Percentiles rank a stretch among this genome's conserved stretches.
Evolutionary conservation across 495 filamentous ascomycete genomes (phyloP).

Genomic region (Eremomyces bilateralis): DNA sequence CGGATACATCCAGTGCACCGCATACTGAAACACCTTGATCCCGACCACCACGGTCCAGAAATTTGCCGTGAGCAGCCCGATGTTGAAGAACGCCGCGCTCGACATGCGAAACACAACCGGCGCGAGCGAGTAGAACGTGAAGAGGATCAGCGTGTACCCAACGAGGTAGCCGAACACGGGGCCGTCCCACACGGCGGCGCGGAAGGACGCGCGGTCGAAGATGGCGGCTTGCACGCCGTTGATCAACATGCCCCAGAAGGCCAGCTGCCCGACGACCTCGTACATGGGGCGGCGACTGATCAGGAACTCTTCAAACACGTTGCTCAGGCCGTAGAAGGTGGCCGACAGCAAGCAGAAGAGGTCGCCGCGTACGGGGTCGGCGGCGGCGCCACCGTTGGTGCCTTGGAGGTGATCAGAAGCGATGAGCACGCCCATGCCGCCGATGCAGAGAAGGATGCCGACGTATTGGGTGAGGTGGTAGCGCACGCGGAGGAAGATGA

Average conservation of each 20-base stretch:
- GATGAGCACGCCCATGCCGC: constrained; percentile 76
- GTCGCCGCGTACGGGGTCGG: constrained; percentile 75
- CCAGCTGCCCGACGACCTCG: constrained; percentile 82
- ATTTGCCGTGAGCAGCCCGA: constrained; percentile 79
- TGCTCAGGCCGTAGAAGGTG: constrained; percentile 76
- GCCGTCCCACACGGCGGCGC: constrained; percentile 40
- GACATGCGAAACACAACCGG: constrained; percentile 76
- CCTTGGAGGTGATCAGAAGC: constrained; percentile 70
- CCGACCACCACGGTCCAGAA: constrained; percentile 95
- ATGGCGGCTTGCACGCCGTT: constrained; percentile 77
- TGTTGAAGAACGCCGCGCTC: constrained; percentile 88
- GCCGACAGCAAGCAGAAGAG: constrained; percentile 77
- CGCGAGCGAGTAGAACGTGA: constrained; percentile 68
- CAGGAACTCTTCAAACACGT: constrained; percentile 82
- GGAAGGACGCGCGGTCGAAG: constrained; percentile 62
- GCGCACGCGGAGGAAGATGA: constrained; percentile 60
- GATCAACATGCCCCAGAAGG: constrained; percentile 74
- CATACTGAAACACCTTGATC: constrained; percentile 57
- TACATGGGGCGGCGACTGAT: constrained; percentile 71
- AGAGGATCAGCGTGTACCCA: constrained; percentile 67
- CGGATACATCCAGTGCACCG: constrained; percentile 78
- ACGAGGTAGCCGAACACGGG: constrained; percentile 58
- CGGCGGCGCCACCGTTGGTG: constrained; percentile 34
- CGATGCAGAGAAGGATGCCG: constrained; percentile 79
- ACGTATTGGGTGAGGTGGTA: constrained; percentile 67